Percentiles rank a stretch among this genome's conserved stretches.
Conservation (phyloP, 2,329 filamentous ascomycete species). For the Metarhizium anisopliae region DNA sequence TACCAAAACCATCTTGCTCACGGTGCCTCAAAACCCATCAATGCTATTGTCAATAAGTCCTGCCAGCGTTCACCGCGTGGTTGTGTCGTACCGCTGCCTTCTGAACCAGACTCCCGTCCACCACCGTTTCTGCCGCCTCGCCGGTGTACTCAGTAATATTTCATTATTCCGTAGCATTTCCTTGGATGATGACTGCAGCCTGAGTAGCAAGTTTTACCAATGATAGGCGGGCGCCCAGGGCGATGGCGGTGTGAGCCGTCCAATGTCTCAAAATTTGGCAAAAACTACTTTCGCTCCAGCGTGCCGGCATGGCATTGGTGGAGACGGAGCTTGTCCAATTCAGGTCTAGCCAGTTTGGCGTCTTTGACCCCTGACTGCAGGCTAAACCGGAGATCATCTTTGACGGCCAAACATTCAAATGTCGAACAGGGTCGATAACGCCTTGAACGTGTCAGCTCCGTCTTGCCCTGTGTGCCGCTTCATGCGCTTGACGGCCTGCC, state of each 20-base stretch:
- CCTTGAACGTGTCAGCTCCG: too few relatives aligned
- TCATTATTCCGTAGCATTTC: not conserved
- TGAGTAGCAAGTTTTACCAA: not conserved
- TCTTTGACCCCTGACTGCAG: too few relatives aligned
- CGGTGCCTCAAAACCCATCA: not conserved
- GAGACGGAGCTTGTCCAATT: not conserved
- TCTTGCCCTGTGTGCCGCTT: too few relatives aligned
- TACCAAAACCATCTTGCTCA: not conserved
- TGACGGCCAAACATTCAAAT: not conserved
- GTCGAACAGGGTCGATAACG: not conserved
- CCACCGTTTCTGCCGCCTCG: too few relatives aligned
- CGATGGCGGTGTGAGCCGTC: not conserved
- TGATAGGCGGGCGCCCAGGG: not conserved
- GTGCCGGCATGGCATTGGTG: not conserved
- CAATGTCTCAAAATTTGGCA: constrained; percentile 1
- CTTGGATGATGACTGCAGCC: not conserved
- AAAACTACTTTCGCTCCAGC: not conserved
- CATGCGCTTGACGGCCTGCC: too few relatives aligned
- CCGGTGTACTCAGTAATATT: too few relatives aligned
- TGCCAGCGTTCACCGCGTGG: not conserved
- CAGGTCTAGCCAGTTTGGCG: not conserved
- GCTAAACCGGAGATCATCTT: too few relatives aligned
- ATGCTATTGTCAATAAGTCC: not conserved
- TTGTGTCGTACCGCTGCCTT: too few relatives aligned
- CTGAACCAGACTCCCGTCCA: too few relatives aligned